Conservation (phyloP, 2,329 filamentous ascomycete species). For the Pestalotiopsis sp. region DNA sequence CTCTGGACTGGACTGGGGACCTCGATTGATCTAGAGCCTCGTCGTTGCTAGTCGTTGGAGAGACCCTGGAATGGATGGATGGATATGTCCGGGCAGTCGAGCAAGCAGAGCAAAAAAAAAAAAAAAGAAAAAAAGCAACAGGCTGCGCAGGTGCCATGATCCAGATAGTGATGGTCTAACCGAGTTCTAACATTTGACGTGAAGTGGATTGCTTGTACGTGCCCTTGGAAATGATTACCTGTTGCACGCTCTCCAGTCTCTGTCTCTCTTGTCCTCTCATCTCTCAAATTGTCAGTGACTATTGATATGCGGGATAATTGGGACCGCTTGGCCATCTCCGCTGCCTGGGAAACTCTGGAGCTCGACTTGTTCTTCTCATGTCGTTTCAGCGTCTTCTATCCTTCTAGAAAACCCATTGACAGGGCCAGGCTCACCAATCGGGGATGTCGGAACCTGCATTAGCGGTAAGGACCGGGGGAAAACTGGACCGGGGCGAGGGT, state of each 20-base stretch:
- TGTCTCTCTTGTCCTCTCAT: too few species aligned
- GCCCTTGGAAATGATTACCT: slow-evolving; percentile 8
- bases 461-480: slow-evolving; percentile 3
- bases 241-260: neutral
- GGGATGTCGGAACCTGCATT: slow-evolving; percentile 14
- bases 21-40: neutral
- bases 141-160: neutral
- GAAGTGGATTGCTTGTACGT: neutral
- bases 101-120: neutral
- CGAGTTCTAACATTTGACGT: slow-evolving; percentile 4
- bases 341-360: neutral
- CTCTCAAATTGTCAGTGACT: slow-evolving; percentile 13
- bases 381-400: slow-evolving; percentile 9
- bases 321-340: neutral
- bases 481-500: neutral
- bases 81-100: neutral
- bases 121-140: neutral
- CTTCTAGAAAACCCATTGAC: slow-evolving; percentile 14
- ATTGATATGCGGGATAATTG: slow-evolving; percentile 15
- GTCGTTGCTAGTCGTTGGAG: neutral
- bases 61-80: neutral
- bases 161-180: slow-evolving; percentile 3
- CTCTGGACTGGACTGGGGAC: neutral
- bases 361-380: neutral
- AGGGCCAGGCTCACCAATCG: slow-evolving; percentile 9